A percentile compares a stretch with the other conserved stretches of the same genome.
phyloP scores from a whole-genome alignment of 305 asterid genomes.

The Lippia alba region DNA sequence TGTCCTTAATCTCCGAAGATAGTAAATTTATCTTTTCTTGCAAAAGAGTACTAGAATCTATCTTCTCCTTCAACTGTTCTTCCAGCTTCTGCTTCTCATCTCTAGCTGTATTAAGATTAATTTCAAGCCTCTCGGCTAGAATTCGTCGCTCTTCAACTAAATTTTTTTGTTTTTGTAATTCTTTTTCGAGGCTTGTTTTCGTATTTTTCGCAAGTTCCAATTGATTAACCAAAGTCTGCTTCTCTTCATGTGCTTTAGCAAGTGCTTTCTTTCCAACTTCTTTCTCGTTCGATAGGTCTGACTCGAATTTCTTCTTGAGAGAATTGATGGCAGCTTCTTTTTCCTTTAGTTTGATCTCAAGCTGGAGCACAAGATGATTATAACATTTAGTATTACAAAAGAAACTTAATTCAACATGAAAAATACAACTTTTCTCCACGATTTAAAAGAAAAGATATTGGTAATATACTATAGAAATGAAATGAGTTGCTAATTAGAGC shows the following conservation, averaged over 20 bases:
- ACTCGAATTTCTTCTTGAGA: constrained; percentile 54
- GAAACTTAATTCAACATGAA: neutral
- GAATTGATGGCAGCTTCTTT: constrained; percentile 55
- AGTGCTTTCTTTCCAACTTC: constrained; percentile 58
- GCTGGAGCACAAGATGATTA: constrained; percentile 46
- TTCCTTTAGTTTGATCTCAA: constrained; percentile 62
- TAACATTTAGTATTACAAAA: neutral
- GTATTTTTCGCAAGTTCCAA: constrained; percentile 50
- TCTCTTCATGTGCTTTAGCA: constrained; percentile 61
- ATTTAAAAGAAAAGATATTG: neutral
- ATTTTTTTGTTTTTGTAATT: constrained; percentile 60
- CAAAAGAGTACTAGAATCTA: constrained; percentile 49
- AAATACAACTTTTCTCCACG: constrained; percentile 20
- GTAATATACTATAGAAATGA: neutral
- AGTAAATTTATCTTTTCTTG: constrained; percentile 61
- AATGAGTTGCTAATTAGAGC: neutral
- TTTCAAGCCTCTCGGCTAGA: constrained; percentile 55
- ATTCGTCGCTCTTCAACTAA: constrained; percentile 48
- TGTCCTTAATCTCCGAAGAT: constrained; percentile 61
- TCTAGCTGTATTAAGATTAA: constrained; percentile 43
- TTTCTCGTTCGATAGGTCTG: constrained; percentile 63
- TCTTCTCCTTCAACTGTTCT: constrained; percentile 59
- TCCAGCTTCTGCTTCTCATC: constrained; percentile 61
- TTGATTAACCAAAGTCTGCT: constrained; percentile 50
- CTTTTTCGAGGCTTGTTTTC: constrained; percentile 54